Conservation (phyloP, 129 eudicot genomes). For the Daucus carota region DH1_v3.0 NC_030385.2:24517501-24518000, state of each 20-base stretch:
- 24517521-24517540: not conserved
- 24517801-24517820: not conserved
- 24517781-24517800: conserved; percentile 12
- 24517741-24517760: conserved; percentile 14
- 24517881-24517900: too few species aligned
- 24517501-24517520: not conserved
- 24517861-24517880: too few species aligned
- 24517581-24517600: not conserved
- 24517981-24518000: conserved; percentile 11
- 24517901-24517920: conserved; percentile 2
- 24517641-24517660: not conserved
- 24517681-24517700: not conserved
- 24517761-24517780: conserved; percentile 15
- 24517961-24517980: not conserved
- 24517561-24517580: not conserved
- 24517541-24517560: too few species aligned
- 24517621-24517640: not conserved
- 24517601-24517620: not conserved
- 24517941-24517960: conserved; percentile 13
- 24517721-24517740: not conserved
- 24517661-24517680: not conserved
- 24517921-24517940: conserved; percentile 22
- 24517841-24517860: too few species aligned
- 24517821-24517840: too few species aligned
- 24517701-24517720: conserved; percentile 7